Evolutionary conservation across 2,329 filamentous ascomycete genomes (phyloP), one percentile per base, ranked within the genome.

Genomic region (Tolypocladium nubicola): DNA sequence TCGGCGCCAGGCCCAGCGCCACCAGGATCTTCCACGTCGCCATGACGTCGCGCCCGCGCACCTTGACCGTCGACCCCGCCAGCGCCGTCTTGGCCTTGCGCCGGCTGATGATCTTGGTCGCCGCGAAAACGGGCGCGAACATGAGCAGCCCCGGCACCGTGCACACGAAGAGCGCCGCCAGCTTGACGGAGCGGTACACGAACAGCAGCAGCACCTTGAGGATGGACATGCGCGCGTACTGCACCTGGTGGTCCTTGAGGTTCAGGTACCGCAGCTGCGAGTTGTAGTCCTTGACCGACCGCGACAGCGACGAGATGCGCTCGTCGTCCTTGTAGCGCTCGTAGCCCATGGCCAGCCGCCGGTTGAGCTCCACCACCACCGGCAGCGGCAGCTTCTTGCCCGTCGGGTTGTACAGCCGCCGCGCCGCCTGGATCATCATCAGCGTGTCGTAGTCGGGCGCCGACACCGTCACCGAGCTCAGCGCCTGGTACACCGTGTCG

Each of bases 401-500:
- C 54, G 90, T 94, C 13, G 91, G 89, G 67, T 96, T 97, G 75
- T 99, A 99, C 35, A 99, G 79, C 54, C 94, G 85, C 61, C 94
- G 84, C 8, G 92, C 93, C 41, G 93, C 92, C 80, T 97, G 94
- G 59, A 97, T 96, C 64, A 95, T 81, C 92, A 96, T 96, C 26
- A 97, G 79, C 4, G 93, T 97, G 66, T 97, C 93, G 72, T 96
- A 97, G 72, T 97, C 90, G 3, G 93, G 92, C 41, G 89, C 86
- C 16, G 90, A 93, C 43, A 97, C 91, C 4, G 93, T 97, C 57
- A 97, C 94, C 3, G 92, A 83, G 61, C 89, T 85, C 53, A 97
- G 80, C 40, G 88, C 84, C 68, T 95, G 85, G 67, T 96, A 91
- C 54, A 97, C 89, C 57, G 85, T 90, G 65, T 96, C 90, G 57